phyloP scores from a whole-genome alignment of 257 asterid genomes.

The Solanum phureja region DNA sequence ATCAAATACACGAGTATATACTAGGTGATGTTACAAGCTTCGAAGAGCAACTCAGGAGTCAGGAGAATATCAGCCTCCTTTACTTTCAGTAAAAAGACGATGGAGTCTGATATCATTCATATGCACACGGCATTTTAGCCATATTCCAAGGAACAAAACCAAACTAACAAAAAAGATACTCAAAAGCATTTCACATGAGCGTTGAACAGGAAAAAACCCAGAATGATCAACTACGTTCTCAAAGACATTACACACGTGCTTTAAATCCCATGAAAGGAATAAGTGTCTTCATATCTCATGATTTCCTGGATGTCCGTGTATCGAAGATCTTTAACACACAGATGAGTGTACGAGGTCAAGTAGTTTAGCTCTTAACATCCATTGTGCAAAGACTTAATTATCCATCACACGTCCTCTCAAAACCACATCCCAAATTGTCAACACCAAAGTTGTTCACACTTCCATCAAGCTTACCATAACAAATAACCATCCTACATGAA shows the following conservation, averaged over 20 bases:
- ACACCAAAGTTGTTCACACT: not conserved
- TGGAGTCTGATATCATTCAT: not conserved
- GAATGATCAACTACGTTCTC: not conserved
- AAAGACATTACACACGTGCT: not conserved
- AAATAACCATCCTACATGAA: not conserved
- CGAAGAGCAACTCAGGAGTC: not conserved
- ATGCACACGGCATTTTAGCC: not conserved
- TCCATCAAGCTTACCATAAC: not conserved
- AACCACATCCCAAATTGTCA: not conserved
- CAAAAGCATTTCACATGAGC: not conserved
- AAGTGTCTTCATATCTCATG: not conserved
- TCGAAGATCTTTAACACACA: not conserved
- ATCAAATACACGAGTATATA: not conserved
- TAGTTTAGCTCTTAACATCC: not conserved
- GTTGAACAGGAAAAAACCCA: not conserved
- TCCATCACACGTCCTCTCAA: not conserved
- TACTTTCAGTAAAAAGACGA: not conserved
- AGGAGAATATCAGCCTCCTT: not conserved
- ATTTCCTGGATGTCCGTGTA: not conserved
- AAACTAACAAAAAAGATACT: not conserved
- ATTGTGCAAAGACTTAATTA: not conserved
- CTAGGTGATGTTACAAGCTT: not conserved
- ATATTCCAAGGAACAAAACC: not conserved
- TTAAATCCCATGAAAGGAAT: not conserved
- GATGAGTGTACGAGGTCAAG: not conserved